Base-by-base conservation (phyloP, 2,329 filamentous ascomycete species). In the Trichoderma sp. region DNA sequence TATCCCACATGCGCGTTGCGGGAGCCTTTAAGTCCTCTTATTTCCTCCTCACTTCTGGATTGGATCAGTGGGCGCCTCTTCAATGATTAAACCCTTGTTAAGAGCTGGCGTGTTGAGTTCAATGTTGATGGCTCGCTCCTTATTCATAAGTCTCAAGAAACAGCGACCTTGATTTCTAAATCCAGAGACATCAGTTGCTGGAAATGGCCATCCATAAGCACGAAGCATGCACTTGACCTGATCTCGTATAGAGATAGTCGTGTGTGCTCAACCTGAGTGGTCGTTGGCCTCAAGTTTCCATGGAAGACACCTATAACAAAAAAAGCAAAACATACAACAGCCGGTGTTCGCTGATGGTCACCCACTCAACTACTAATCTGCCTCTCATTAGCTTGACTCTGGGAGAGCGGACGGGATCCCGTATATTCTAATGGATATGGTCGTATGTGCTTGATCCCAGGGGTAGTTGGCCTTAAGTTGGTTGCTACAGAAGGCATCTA, bases 111-210 rank as follows among this genome's bases (percentile, higher is more conserved):
- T 43, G 17, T 1, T 43, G 39, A 7, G 34, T 15, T 36, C 32
- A 12, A 34, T 2, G 34, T 36, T 36, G 1, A 1, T 36, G 34
- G 34, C 13, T 36, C 13, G 13, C 39, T 43, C 39, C 3, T 43
- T n/a, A 8, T n/a, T 43, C 17, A 0, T n/a, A 43, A n/a, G 39
- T 43, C 0, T 43, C 17, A 17, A n/a, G 39, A 43, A 43, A 43
- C n/a, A 0, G 0, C 17, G 8, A 43, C 39, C 0, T 43, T 43
- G 39, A 0, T 1, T 17, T 43, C 39, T 4, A 43, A 4, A n/a
- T 43, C 39, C 17, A 43, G 7, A 43, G 7, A 17, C 17, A 0
- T 43, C 0, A 43, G 17, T 43, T 43, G 39, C 39, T 43, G 1
- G 4, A 43, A 43, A 43, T 43, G 17, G 17, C 17, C 7, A 43